These are phyloP conservation scores for Sugiyamaella valdiviana DNA, from an alignment of 805 yeast genomes.

Conservation along the genomic window DNA sequence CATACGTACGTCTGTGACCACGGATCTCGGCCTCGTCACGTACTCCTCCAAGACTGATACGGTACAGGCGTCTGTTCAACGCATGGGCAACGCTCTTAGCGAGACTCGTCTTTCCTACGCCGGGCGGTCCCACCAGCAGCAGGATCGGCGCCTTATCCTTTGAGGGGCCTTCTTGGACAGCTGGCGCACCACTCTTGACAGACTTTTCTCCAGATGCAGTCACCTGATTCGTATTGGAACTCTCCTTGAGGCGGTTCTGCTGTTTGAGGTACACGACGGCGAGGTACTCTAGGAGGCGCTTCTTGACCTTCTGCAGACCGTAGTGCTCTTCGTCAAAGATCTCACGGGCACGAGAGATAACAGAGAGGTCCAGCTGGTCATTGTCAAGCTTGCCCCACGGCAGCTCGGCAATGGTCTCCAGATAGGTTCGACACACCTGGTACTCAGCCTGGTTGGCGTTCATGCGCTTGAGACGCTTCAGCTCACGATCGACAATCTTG, in stretches of 20 bases:
- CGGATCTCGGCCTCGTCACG: slow-evolving; percentile 84
- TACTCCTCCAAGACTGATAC: slow-evolving; percentile 81
- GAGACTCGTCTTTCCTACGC: slow-evolving; percentile 85
- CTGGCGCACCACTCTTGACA: not conserved
- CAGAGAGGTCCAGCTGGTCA: slow-evolving; percentile 27
- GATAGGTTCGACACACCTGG: slow-evolving; percentile 36
- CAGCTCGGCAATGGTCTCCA: slow-evolving; percentile 36
- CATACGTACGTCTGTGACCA: slow-evolving; percentile 87
- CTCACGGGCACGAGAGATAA: slow-evolving; percentile 47
- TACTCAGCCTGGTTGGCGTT: slow-evolving; percentile 38
- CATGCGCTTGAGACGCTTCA: slow-evolving; percentile 35
- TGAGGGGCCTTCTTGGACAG: not conserved
- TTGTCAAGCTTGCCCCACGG: slow-evolving; percentile 33
- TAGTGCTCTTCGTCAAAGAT: slow-evolving; percentile 70
- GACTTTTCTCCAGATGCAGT: not conserved
- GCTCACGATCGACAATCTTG: slow-evolving; percentile 33
- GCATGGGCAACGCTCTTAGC: slow-evolving; percentile 77
- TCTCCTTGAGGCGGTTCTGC: slow-evolving; percentile 9
- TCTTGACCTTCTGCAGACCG: slow-evolving; percentile 69
- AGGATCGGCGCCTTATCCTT: slow-evolving; percentile 59
- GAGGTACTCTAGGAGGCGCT: slow-evolving; percentile 67
- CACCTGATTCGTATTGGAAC: slow-evolving; percentile 20
- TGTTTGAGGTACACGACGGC: slow-evolving; percentile 63
- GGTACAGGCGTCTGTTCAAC: slow-evolving; percentile 65
- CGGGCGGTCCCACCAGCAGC: slow-evolving; percentile 86